Evolutionary conservation across 2,329 filamentous ascomycete species (phyloP).

Genomic region (Calonectria fujianensis): DNA sequence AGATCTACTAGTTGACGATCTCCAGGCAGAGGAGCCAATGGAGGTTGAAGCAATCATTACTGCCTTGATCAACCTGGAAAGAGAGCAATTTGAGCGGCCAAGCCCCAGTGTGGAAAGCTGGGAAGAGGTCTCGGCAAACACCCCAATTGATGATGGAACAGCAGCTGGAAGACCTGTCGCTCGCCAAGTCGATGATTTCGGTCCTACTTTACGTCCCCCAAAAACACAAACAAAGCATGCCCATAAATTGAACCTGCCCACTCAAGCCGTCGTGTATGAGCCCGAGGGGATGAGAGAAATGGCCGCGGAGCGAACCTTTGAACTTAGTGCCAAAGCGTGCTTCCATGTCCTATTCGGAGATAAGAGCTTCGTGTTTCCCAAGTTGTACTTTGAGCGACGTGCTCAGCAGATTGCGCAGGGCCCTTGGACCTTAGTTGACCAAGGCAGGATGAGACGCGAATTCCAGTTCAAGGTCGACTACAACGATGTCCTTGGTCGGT

Average conservation of each 20-base stretch:
- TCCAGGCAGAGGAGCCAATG: constrained; percentile 82
- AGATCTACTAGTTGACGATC: constrained; percentile 89
- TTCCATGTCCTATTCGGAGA: constrained; percentile 98
- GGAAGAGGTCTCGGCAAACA: constrained; percentile 84
- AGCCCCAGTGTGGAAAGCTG: constrained; percentile 91
- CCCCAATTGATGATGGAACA: constrained; percentile 75
- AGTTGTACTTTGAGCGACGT: constrained; percentile 88
- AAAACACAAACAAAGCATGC: constrained; percentile 62
- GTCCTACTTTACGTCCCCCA: constrained; percentile 60
- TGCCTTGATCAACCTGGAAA: constrained; percentile 84
- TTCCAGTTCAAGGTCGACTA: constrained; percentile 87
- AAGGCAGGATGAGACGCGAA: constrained; percentile 82
- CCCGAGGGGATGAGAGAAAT: constrained; percentile 87
- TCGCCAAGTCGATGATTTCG: constrained; percentile 59
- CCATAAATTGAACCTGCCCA: constrained; percentile 87
- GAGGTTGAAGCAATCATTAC: constrained; percentile 82
- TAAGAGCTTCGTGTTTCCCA: constrained; percentile 94
- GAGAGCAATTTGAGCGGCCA: constrained; percentile 71
- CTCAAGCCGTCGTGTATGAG: constrained; percentile 87
- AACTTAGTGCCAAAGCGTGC: constrained; percentile 93
- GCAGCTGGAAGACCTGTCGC: constrained; percentile 60
- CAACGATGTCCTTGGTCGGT: constrained; percentile 78
- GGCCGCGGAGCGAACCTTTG: constrained; percentile 87
- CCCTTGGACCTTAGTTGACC: constrained; percentile 85
- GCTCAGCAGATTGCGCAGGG: constrained; percentile 89